A percentile compares a stretch with the other conserved stretches of the same genome.
Evolutionary conservation across 2,329 filamentous ascomycete genomes (phyloP).

Genomic region (Diplodia intermedia): DNA sequence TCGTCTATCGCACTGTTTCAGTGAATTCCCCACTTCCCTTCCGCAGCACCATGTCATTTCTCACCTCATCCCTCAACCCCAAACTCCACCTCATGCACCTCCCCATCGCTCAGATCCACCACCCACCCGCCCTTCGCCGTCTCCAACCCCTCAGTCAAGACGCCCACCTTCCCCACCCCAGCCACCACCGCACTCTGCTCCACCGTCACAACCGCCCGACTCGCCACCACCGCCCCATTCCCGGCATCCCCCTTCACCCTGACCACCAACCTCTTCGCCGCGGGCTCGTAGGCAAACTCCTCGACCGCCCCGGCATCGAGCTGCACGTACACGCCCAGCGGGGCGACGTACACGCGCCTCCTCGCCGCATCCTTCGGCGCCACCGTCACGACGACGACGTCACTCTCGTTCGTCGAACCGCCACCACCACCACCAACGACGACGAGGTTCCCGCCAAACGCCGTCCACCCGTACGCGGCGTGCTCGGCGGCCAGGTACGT

Average conservation of each 20-base stretch:
- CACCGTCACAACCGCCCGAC: conserved; percentile 36
- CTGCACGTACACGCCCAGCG: conserved; percentile 1
- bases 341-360: conserved; percentile 57
- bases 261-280: conserved; percentile 34
- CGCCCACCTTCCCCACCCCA: conserved; percentile 23
- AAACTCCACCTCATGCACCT: conserved; percentile 34
- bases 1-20: no score
- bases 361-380: conserved; percentile 56
- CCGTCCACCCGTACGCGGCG: conserved; percentile 54
- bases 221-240: conserved; percentile 33
- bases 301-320: conserved; percentile 3
- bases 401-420: background rate
- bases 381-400: conserved; percentile 44
- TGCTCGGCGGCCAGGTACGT: conserved; percentile 58
- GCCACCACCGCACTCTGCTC: conserved; percentile 33
- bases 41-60: no score
- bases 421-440: conserved; percentile 35
- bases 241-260: conserved; percentile 34
- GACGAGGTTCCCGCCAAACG: conserved; percentile 56
- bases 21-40: no score
- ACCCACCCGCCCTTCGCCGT: conserved; percentile 36
- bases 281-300: conserved; percentile 31
- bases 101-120: conserved; percentile 35
- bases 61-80: background rate
- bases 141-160: conserved; percentile 34